Evolutionary conservation across 768 basidiomycete species (phyloP).

Genomic region (Boletus pseudopeckii): DNA sequence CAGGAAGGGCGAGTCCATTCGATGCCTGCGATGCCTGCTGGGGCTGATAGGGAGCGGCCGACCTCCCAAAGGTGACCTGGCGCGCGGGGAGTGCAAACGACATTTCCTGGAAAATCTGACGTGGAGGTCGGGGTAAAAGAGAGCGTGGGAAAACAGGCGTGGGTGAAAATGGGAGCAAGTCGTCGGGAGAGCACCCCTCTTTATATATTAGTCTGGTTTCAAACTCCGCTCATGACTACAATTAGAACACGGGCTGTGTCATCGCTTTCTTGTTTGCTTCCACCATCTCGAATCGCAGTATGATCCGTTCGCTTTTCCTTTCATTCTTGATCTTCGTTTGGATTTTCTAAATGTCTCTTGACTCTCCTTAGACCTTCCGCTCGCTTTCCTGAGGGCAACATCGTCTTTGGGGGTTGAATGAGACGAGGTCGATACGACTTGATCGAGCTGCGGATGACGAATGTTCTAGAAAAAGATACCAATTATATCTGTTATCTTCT

Average conservation of each 20-base stretch:
- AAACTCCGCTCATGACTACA: constrained; percentile 31
- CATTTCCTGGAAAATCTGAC: constrained; percentile 29
- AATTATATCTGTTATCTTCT: constrained; percentile 14
- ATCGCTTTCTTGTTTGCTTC: constrained; percentile 23
- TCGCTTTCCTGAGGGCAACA: not conserved
- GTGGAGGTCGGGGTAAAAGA: constrained; percentile 21
- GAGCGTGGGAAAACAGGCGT: constrained; percentile 28
- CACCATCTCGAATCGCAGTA: constrained; percentile 22
- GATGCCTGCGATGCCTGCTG: constrained; percentile 40
- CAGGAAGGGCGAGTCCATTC: constrained; percentile 58
- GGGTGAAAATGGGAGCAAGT: constrained; percentile 22
- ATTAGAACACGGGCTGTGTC: constrained; percentile 2
- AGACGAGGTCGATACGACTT: not conserved
- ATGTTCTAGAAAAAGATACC: constrained; percentile 27
- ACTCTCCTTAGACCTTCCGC: not conserved
- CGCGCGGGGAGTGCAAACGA: constrained; percentile 73
- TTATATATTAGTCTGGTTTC: constrained; percentile 28
- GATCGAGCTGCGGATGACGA: constrained; percentile 16
- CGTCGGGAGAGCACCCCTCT: constrained; percentile 12
- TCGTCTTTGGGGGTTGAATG: not conserved
- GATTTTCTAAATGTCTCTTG: not conserved
- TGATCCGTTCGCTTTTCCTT: constrained; percentile 13
- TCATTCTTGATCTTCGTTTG: not conserved
- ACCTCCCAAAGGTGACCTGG: constrained; percentile 72
- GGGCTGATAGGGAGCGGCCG: constrained; percentile 45